Evolutionary conservation across 768 basidiomycete genomes (phyloP), one percentile per base, ranked within the genome.

Genomic region (Suillus paluster): DNA sequence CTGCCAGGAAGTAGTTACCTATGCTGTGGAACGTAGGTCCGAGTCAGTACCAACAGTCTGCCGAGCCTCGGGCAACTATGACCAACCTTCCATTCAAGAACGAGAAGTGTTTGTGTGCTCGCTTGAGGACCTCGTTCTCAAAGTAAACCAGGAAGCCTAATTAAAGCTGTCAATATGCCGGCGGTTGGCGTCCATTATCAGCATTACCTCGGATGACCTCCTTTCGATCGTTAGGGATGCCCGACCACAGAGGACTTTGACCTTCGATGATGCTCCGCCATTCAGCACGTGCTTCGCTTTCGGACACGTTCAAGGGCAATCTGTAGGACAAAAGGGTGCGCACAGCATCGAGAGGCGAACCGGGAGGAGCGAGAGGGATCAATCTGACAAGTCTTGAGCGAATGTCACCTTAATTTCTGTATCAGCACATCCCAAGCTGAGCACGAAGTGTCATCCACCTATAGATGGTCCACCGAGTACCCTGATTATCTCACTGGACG

Each of bases 231-330:
- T 83, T 84, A 0, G 95, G 94, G 41, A 98, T 93, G 1, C 91
- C 93, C 7, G 78, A 71, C 96, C 96, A 99, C 3, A 97, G 79
- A 3, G 69, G 59, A 71, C 90, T 94, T 34, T 82, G 82, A 0
- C 96, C 96, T 77, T 98, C 96, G 12, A 97, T 91, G 60, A 97
- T 91, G 63, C 92, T 87, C 64, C 92, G 81, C 96, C 96, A 99
- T 66, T 94, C 84, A n/a, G 91, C 91, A 65, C 93, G 86, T 23
- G 93, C 94, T 63, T 89, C 86, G 38, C 83, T 81, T 66, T 95
- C 91, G 1, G 86, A 79, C n/a, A 79, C 84, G 17, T 82, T 78
- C 5, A 84, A 77, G 10, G 94, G 89, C 38, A 97, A 81, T 2
- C 96, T 87, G 72, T 95, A 87, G 2, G 91, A 86, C 33, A 99